A percentile compares a stretch with the other conserved stretches of the same genome.
phyloP scores from a whole-genome alignment of 306 rosid genomes.

The Gastrolobium bilobum region DNA sequence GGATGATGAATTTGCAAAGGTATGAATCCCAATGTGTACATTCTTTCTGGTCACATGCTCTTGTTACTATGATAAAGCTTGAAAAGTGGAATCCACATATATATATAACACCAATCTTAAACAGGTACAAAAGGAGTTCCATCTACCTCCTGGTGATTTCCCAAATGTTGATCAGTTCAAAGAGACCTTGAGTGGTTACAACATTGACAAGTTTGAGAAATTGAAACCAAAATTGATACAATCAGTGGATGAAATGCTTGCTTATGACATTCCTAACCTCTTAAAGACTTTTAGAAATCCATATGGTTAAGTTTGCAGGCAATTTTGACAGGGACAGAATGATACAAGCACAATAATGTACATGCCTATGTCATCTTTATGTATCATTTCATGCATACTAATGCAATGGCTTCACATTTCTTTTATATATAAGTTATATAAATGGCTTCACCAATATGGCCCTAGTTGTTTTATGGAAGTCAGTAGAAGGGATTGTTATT shows the following conservation, averaged over 20 bases:
- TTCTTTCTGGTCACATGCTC: not conserved
- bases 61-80: not conserved
- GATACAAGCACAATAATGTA: not conserved
- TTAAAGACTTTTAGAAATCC: slow-evolving; percentile 85
- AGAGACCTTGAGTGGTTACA: slow-evolving; percentile 73
- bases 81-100: slow-evolving; percentile 1
- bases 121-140: slow-evolving; percentile 89
- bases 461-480: not conserved
- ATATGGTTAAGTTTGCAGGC: slow-evolving; percentile 58
- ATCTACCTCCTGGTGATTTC: slow-evolving; percentile 92
- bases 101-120: not conserved
- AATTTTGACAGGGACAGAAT: not conserved
- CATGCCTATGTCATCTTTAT: not conserved
- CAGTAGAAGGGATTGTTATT: not conserved
- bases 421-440: not conserved
- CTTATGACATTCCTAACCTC: slow-evolving; percentile 88
- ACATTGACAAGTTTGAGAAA: slow-evolving; percentile 85
- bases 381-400: slow-evolving; percentile 11
- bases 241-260: slow-evolving; percentile 93
- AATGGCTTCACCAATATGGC: not conserved
- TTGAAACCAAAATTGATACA: slow-evolving; percentile 81
- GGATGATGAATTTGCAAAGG: slow-evolving; percentile 84
- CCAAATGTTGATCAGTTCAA: slow-evolving; percentile 80
- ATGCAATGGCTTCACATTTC: slow-evolving; percentile 16
- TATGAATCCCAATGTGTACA: slow-evolving; percentile 38